phyloP scores from a whole-genome alignment of 768 basidiomycete species.

The Cubamyces lactineus region DNA sequence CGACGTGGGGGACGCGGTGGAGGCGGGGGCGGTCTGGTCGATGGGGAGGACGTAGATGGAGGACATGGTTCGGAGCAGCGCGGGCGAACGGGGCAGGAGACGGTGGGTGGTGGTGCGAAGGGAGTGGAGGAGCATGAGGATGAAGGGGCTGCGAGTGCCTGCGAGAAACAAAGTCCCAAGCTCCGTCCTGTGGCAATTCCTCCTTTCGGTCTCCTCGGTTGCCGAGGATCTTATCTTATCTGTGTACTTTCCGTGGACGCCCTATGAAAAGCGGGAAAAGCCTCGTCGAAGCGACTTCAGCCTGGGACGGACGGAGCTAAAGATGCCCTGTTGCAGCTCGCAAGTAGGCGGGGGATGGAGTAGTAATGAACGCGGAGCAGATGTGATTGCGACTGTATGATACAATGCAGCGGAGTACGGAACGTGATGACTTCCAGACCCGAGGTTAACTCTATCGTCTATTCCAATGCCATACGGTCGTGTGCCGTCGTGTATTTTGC shows the following conservation, averaged over 20 bases:
- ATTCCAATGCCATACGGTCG: constrained; percentile 9
- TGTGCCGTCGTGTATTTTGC: neutral
- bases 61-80: constrained; percentile 13
- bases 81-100: constrained; percentile 7
- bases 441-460: constrained; percentile 16
- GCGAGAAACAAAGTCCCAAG: neutral
- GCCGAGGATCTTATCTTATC: no score
- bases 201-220: no score
- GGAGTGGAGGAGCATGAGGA: neutral
- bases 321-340: no score
- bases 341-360: no score
- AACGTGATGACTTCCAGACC: constrained; percentile 10
- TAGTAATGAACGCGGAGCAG: neutral
- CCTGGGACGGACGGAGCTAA: no score
- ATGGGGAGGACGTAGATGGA: constrained; percentile 51
- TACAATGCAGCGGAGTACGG: constrained; percentile 15
- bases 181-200: no score
- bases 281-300: no score
- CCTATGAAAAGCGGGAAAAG: no score
- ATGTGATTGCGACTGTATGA: constrained; percentile 5
- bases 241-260: no score
- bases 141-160: neutral
- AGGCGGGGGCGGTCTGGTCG: constrained; percentile 47
- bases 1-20: constrained; percentile 28
- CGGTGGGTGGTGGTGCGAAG: constrained; percentile 1